Evolutionary conservation across 1,284 basidiomycete genomes (phyloP).

Genomic region (Peniophora sp.): DNA sequence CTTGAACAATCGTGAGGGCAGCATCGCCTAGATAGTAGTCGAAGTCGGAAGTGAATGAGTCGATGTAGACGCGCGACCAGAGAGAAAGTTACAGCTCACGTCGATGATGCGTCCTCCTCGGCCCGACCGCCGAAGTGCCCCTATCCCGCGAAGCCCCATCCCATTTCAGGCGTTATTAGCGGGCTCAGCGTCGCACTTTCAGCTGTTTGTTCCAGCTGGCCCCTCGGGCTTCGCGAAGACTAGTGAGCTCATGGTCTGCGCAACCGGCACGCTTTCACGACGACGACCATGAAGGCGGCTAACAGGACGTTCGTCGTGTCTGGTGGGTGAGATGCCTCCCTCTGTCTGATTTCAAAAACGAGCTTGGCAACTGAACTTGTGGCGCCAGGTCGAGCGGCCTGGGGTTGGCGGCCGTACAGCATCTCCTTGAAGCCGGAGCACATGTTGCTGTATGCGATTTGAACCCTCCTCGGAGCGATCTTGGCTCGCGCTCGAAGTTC

Average conservation of each 20-base stretch:
- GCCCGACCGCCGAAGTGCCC: too few relatives aligned
- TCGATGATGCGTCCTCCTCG: too few relatives aligned
- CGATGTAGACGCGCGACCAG: too few relatives aligned
- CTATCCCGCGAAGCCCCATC: too few relatives aligned
- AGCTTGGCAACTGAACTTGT: neutral
- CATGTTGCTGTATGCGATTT: slow-evolving; percentile 43
- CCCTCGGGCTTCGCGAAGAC: too few relatives aligned
- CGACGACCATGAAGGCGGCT: slow-evolving; percentile 42
- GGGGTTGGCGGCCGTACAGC: slow-evolving; percentile 41
- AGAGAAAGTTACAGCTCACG: too few relatives aligned
- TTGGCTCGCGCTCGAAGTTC: slow-evolving; percentile 28
- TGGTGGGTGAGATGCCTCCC: slow-evolving; percentile 32
- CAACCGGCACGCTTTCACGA: too few relatives aligned
- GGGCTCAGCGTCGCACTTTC: too few relatives aligned
- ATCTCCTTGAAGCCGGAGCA: slow-evolving; percentile 32
- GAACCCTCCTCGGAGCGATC: slow-evolving; percentile 24
- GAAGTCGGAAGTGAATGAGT: neutral
- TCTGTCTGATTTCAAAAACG: neutral
- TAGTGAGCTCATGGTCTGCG: too few relatives aligned
- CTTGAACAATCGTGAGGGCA: slow-evolving; percentile 33
- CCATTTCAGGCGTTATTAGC: too few relatives aligned
- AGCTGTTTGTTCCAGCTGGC: too few relatives aligned
- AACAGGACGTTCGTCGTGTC: slow-evolving; percentile 45
- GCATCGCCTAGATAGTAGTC: slow-evolving; percentile 18
- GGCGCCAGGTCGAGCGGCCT: slow-evolving; percentile 40